Base-by-base conservation (phyloP, 192 early-diverging fungal genomes). In the Paraglomus brasilianum region DNA sequence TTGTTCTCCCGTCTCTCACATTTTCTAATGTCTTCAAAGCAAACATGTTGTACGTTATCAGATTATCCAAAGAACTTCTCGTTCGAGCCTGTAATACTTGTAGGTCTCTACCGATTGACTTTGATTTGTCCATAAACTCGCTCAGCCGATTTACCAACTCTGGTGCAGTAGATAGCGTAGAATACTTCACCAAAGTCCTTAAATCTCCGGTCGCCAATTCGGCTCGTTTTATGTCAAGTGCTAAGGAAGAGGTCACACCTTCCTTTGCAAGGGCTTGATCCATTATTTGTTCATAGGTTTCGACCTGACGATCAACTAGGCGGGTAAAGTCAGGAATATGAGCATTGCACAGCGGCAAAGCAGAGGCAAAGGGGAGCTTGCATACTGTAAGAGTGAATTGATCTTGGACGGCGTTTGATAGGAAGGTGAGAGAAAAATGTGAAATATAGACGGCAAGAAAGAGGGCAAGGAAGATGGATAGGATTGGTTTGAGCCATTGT, bases 131-230 rank as follows among this genome's bases (percentile, higher is more conserved):
- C 47, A 80, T 55, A 66, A 81, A 85, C 17, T 71, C 66, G 4
- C 65, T 52, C 15, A 85, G 50, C 48, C 80, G 71, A 8, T 74
- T 60, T 13, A 72, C 75, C 59, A 85, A 43, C 30, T 76, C 62
- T 4, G 66, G 13, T 13, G 66, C 55, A 10, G 71, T 68, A 11
- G 69, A 56, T 42, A 85, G 60, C 2, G 45, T 59, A 10, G 83
- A 85, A 53, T 81, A 75, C 44, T 77, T 81, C 14, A 85, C 72
- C 53, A 85, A 63, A 1, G 79, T 77, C 41, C 80, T 80, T 24
- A 85, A 43, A 58, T 85, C 81, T 10, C 77, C 70, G 0, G 80
- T 80, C 0, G 83, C 83, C 15, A 85, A 48, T 66, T 85, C 83
- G 0, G 78, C 73, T 6, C 67, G 71, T 55, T 85, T 85, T 15